A percentile compares a stretch with the other conserved stretches of the same genome.
Evolutionary conservation across 2,329 filamentous ascomycete genomes (phyloP).

Genomic region (Trichoderma atrobrunneum): DNA sequence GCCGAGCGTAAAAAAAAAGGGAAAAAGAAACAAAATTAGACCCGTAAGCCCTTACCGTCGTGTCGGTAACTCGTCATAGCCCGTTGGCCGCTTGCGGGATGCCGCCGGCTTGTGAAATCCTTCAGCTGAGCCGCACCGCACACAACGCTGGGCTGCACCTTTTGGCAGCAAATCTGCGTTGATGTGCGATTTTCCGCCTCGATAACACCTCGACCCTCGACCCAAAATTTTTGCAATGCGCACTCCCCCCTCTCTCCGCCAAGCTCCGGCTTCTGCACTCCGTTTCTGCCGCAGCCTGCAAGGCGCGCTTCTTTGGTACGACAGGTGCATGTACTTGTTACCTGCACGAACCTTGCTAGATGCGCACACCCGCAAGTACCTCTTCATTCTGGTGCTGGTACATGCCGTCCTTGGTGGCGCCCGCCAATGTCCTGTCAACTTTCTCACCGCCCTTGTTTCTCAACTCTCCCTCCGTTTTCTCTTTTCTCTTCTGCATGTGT

Average conservation of each 20-base stretch:
- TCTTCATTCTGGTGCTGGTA: neutral
- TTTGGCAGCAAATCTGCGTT: neutral
- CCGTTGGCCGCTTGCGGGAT: neutral
- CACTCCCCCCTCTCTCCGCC: neutral
- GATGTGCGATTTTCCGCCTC: neutral
- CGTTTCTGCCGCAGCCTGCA: neutral
- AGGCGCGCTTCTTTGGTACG: neutral
- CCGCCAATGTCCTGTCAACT: neutral
- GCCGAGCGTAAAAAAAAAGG: neutral
- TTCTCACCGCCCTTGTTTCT: neutral
- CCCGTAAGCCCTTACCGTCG: constrained; percentile 3
- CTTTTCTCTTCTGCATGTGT: neutral
- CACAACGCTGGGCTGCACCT: too few species aligned
- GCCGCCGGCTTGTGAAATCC: neutral
- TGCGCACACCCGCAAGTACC: neutral
- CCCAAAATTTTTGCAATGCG: neutral
- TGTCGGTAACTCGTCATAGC: neutral
- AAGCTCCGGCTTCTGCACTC: neutral
- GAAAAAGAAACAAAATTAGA: neutral
- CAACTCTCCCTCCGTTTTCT: neutral
- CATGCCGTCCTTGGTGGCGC: neutral
- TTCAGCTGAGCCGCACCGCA: neutral
- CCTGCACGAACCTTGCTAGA: neutral
- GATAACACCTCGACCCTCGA: neutral
- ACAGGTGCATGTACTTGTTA: neutral